phyloP scores from a whole-genome alignment of 768 basidiomycete genomes.

The Epithele typhae region DNA sequence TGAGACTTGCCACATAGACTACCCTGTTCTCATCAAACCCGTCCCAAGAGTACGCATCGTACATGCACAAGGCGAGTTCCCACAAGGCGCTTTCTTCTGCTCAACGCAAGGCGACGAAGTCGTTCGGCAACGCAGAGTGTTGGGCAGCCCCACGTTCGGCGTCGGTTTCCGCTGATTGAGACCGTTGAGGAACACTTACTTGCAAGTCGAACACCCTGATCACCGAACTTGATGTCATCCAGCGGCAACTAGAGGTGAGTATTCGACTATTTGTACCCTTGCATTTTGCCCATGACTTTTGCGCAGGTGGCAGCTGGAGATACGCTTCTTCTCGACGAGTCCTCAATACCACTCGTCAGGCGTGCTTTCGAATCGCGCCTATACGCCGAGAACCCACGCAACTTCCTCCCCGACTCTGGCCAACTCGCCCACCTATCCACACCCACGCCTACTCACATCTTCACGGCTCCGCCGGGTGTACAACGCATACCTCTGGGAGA shows the following conservation, averaged over 20 bases:
- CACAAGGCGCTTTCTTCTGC: constrained; percentile 81
- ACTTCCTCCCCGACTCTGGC: constrained; percentile 91
- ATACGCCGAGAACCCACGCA: constrained; percentile 92
- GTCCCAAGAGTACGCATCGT: constrained; percentile 92
- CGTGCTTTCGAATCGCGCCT: constrained; percentile 95
- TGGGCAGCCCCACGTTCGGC: constrained; percentile 79
- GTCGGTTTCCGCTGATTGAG: constrained; percentile 86
- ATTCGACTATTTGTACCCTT: background rate
- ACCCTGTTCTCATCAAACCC: no score
- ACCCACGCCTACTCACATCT: constrained; percentile 66
- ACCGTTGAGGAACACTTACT: constrained; percentile 77
- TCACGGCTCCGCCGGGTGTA: constrained; percentile 47
- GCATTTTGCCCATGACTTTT: background rate
- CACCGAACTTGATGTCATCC: constrained; percentile 88
- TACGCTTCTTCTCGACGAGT: constrained; percentile 71
- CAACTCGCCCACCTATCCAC: constrained; percentile 76
- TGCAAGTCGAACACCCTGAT: constrained; percentile 95
- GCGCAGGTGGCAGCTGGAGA: constrained; percentile 88
- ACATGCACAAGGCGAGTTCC: constrained; percentile 58
- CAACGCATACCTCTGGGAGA: constrained; percentile 8
- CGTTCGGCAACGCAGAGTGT: constrained; percentile 85
- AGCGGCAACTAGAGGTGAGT: constrained; percentile 85
- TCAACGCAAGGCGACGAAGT: constrained; percentile 81
- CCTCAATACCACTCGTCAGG: constrained; percentile 78
- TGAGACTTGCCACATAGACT: no score